Evolutionary conservation across 495 filamentous ascomycete species (phyloP).

Genomic region (Chlorociboria aeruginascens): DNA sequence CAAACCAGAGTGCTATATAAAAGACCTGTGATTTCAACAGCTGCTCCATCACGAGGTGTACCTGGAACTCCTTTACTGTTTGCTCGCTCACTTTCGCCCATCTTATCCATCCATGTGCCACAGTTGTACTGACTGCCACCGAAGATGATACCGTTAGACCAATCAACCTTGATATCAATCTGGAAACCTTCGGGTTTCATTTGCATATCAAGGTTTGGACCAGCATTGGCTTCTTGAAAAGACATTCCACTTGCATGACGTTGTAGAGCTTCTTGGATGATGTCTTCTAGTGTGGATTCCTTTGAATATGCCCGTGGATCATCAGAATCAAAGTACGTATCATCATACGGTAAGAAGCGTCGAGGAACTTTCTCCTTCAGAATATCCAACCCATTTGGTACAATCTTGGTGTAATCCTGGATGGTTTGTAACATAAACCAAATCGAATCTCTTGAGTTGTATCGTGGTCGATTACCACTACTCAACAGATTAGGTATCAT

Average conservation of each 20-base stretch:
- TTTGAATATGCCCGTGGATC: conserved; percentile 80
- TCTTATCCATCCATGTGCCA: conserved; percentile 99
- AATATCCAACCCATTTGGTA: conserved; percentile 61
- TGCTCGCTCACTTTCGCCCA: conserved; percentile 93
- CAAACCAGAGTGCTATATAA: conserved; percentile 80
- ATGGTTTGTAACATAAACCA: conserved; percentile 97
- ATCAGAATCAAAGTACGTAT: conserved; percentile 74
- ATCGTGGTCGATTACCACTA: conserved; percentile 78
- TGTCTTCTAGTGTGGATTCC: conserved; percentile 67
- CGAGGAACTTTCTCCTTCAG: conserved; percentile 67
- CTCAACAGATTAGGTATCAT: conserved; percentile 96
- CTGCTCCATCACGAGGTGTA: conserved; percentile 89
- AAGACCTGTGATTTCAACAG: conserved; percentile 88
- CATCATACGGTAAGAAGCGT: conserved; percentile 91
- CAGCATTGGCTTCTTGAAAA: conserved; percentile 91
- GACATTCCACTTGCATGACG: conserved; percentile 80
- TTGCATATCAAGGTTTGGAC: conserved; percentile 73
- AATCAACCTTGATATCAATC: conserved; percentile 81
- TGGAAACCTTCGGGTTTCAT: conserved; percentile 91
- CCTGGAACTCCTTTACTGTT: conserved; percentile 91
- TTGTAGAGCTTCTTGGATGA: conserved; percentile 88
- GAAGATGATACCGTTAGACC: conserved; percentile 85
- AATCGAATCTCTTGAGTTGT: conserved; percentile 90
- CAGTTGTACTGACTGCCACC: conserved; percentile 92
- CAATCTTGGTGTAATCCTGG: conserved; percentile 84